Base-by-base conservation (phyloP, 805 yeast genomes). In the Starmerella tilneyi region DNA sequence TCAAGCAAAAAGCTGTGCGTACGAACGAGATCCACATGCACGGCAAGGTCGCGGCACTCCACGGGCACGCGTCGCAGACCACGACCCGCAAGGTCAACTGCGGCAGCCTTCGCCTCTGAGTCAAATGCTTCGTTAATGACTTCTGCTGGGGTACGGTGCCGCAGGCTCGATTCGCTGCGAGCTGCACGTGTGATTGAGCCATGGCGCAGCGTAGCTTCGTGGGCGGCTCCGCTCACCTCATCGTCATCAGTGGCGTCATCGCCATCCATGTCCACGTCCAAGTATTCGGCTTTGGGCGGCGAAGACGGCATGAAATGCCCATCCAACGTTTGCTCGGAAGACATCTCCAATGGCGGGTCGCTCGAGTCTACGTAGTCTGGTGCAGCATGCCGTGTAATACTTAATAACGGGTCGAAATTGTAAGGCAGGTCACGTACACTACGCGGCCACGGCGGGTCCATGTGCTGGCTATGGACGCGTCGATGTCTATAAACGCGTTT, bases 1-100 rank as follows among this genome's bases (percentile, higher is more conserved):
- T 54, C 58, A 36, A 67, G 32, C 27, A 56, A 53, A 35, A 66
- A 48, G 22, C 30, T 16, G 28, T 46, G 34, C 17, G 63, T 57
- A 9, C 46, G 48, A 34, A 58, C 45, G 15, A 58, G 47, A 19
- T 51, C 55, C 9, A 39, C 46, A 21, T 48, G 47, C 41, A 58
- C 50, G 26, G 50, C 48, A 32, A 67, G 54, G 41, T 66, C 71
- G 6, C 46, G 53, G 34, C 65, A 51, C 23, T 62, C 67, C 8
- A 41, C 50, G 1, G 71, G 71, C 8, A 68, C 51, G 22, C 53
- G 48, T 1, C 36, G 41, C 12, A 66, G 45, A 7, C 53, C 56
- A n/a, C 51, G 43, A 12, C 49, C 45, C 29, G 53, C 55, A 12
- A 60, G 50, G n/a, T 51, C 40, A 32, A 53, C 24, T 15, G 20